These are phyloP conservation scores for Amylocarpus encephaloides DNA, from an alignment of 2,329 filamentous ascomycete genomes.

Conservation along the genomic window DNA sequence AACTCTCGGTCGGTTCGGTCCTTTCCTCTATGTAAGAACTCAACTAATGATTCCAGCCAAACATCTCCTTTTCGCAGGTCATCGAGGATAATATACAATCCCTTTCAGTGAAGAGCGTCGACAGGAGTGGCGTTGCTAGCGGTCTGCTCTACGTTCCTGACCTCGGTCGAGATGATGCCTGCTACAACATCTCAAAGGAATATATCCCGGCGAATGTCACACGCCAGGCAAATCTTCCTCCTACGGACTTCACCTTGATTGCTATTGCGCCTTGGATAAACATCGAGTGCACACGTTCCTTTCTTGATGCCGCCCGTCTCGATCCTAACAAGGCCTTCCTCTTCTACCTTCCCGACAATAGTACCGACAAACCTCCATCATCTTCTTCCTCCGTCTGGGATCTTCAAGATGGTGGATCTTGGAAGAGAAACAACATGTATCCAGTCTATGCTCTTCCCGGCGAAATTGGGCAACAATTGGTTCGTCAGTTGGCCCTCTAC, in stretches of 20 bases:
- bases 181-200: conserved; percentile 54
- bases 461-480: conserved; percentile 57
- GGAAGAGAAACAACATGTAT: conserved; percentile 65
- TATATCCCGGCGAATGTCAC: conserved; percentile 73
- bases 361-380: conserved; percentile 56
- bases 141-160: conserved; percentile 84
- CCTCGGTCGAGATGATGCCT: conserved; percentile 51
- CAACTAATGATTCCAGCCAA: conserved; percentile 18
- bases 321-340: conserved; percentile 58
- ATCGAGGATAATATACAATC: conserved; percentile 63
- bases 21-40: not conserved
- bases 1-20: conserved; percentile 21
- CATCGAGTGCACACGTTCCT: conserved; percentile 64
- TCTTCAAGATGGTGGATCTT: conserved; percentile 61
- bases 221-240: conserved; percentile 60
- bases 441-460: conserved; percentile 80
- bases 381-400: conserved; percentile 62
- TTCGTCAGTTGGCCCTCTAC: conserved; percentile 67
- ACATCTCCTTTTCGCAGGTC: conserved; percentile 26
- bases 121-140: conserved; percentile 54
- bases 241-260: conserved; percentile 65
- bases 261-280: conserved; percentile 84
- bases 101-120: conserved; percentile 61
- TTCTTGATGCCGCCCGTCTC: conserved; percentile 54
- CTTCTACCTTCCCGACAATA: conserved; percentile 54